Conservation (phyloP, 352 stramenopile species). For the Globisporangium emineosum region DNA sequence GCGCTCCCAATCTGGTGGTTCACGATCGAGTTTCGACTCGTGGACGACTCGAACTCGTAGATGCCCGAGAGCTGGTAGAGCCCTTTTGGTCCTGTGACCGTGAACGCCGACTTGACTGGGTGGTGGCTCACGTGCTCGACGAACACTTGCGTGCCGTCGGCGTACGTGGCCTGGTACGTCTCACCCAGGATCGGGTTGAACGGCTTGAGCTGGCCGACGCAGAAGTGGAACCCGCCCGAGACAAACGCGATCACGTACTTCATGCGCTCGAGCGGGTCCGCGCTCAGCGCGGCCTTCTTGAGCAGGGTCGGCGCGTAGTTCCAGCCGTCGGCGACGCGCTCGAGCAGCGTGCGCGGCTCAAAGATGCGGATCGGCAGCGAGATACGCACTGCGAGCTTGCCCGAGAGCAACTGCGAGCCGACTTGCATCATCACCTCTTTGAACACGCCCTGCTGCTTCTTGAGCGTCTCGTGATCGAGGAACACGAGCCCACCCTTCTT, state of each 20-base stretch:
- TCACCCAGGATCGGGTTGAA: constrained; percentile 83
- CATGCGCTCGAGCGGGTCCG: constrained; percentile 61
- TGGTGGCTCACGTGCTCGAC: constrained; percentile 76
- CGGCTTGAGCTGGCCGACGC: constrained; percentile 67
- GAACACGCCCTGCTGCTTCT: constrained; percentile 80
- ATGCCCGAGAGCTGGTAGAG: constrained; percentile 53
- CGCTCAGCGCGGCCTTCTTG: constrained; percentile 55
- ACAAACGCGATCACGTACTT: constrained; percentile 74
- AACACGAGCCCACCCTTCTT: constrained; percentile 72
- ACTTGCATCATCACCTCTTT: constrained; percentile 80
- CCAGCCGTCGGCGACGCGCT: constrained; percentile 71
- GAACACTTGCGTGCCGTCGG: constrained; percentile 66
- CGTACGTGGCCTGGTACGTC: constrained; percentile 70
- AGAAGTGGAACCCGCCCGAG: constrained; percentile 66
- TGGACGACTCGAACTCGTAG: constrained; percentile 74
- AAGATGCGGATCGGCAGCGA: constrained; percentile 79
- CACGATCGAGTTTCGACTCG: constrained; percentile 61
- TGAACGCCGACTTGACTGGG: constrained; percentile 62
- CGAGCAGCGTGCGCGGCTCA: constrained; percentile 63
- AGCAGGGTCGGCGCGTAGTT: constrained; percentile 77
- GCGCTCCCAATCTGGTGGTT: constrained; percentile 56
- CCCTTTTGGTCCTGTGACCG: constrained; percentile 37
- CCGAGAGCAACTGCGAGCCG: constrained; percentile 59
- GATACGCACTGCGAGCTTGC: constrained; percentile 67
- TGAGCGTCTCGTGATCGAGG: constrained; percentile 59